These are phyloP conservation scores for Leptographium flavum DNA, from an alignment of 2,329 filamentous ascomycete genomes.

Conservation along the genomic window DNA sequence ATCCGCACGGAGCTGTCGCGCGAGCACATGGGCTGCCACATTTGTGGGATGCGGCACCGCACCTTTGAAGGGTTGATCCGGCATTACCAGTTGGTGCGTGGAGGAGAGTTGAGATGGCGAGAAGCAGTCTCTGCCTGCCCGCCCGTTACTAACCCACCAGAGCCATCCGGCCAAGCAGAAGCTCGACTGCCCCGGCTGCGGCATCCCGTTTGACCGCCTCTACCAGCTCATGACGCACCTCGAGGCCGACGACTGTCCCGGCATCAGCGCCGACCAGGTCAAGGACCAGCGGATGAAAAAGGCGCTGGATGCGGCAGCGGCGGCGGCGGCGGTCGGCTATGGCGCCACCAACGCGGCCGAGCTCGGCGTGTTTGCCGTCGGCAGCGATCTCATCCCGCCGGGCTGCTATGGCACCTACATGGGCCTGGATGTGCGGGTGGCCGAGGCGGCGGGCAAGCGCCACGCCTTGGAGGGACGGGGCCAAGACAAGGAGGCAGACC, in stretches of 20 bases:
- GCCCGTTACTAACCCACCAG: slow-evolving; percentile 16
- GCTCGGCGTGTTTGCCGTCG: slow-evolving; percentile 6
- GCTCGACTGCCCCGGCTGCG: slow-evolving; percentile 33
- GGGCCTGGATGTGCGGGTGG: slow-evolving; percentile 8
- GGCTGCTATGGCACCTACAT: slow-evolving; percentile 10
- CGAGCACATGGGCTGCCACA: slow-evolving; percentile 22
- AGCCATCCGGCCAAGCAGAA: slow-evolving; percentile 24
- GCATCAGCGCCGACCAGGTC: slow-evolving; percentile 14
- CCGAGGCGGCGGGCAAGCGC: too few species aligned
- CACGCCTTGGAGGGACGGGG: too few species aligned
- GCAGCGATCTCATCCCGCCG: background rate
- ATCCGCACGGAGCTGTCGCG: slow-evolving; percentile 8
- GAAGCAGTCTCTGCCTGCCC: too few species aligned
- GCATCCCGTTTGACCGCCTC: slow-evolving; percentile 21
- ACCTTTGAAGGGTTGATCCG: slow-evolving; percentile 16
- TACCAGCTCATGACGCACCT: slow-evolving; percentile 29
- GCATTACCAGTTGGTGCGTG: slow-evolving; percentile 23
- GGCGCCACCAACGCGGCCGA: background rate
- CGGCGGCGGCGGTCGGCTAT: slow-evolving; percentile 9
- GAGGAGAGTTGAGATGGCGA: too few species aligned
- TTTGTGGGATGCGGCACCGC: slow-evolving; percentile 23
- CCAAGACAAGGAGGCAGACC: background rate
- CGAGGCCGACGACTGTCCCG: slow-evolving; percentile 25
- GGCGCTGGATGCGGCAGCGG: slow-evolving; percentile 14
- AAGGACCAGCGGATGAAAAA: slow-evolving; percentile 14